Conservation (phyloP, 345 rosid genomes). For the Eucalyptus sp. region DNA sequence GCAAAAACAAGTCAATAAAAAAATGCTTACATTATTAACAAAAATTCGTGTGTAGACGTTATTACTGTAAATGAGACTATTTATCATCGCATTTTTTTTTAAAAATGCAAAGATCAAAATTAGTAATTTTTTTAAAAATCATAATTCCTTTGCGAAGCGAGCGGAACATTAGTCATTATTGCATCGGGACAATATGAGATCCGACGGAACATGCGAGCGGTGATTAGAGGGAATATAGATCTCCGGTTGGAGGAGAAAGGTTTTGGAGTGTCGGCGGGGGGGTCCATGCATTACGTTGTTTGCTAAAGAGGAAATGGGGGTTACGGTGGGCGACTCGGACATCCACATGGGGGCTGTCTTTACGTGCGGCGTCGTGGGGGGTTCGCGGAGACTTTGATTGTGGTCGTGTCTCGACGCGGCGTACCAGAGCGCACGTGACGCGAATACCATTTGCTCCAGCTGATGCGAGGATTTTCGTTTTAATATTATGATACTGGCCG, state of each 20-base stretch:
- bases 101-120: background rate
- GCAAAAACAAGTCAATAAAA: background rate
- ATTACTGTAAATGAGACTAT: background rate
- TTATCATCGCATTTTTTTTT: background rate
- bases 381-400: background rate
- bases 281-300: background rate
- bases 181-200: background rate
- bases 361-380: background rate
- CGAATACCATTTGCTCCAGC: background rate
- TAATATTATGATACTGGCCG: background rate
- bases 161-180: background rate
- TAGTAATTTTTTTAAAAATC: background rate
- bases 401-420: background rate
- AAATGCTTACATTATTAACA: background rate
- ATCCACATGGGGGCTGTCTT: background rate
- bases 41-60: fast-evolving
- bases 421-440: background rate
- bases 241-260: background rate
- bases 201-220: background rate
- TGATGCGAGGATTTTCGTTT: background rate
- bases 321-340: background rate
- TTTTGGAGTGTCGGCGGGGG: background rate
- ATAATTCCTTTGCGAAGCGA: background rate
- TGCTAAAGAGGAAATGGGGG: background rate
- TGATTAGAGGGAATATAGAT: background rate